phyloP scores from a whole-genome alignment of 169 alveolate species.

The Theileria luwenshuni region DNA sequence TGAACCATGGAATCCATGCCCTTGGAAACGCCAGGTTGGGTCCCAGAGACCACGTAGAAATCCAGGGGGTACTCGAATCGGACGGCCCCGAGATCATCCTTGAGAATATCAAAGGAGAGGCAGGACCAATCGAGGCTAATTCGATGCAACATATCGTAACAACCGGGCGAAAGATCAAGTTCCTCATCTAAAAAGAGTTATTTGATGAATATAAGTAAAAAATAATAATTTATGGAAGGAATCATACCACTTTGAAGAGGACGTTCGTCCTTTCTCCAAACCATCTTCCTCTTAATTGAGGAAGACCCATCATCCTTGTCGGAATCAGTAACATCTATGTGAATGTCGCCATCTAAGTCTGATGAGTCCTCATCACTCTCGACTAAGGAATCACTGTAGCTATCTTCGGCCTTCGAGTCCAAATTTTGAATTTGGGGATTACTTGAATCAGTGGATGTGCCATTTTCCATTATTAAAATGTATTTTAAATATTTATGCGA shows the following conservation, averaged over 20 bases:
- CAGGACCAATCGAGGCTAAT: slow-evolving; percentile 75
- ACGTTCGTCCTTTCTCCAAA: slow-evolving; percentile 63
- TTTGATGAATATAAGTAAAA: background rate
- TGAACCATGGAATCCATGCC: slow-evolving; percentile 54
- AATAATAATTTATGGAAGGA: background rate
- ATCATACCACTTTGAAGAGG: slow-evolving; percentile 60
- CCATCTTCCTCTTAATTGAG: background rate
- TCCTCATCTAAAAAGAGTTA: slow-evolving; percentile 47
- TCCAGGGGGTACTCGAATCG: slow-evolving; percentile 52
- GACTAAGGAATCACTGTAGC: background rate
- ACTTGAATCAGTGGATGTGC: too few relatives aligned
- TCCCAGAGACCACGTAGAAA: slow-evolving; percentile 66
- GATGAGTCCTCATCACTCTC: slow-evolving; percentile 15
- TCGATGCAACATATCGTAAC: slow-evolving; percentile 66
- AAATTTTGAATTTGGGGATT: background rate
- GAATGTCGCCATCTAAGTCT: slow-evolving; percentile 14
- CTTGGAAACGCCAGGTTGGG: slow-evolving; percentile 52
- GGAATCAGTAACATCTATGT: too few relatives aligned
- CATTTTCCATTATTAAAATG: too few relatives aligned
- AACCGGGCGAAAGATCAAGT: slow-evolving; percentile 63
- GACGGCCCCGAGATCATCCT: slow-evolving; percentile 51
- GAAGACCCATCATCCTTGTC: slow-evolving; percentile 1
- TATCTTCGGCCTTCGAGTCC: slow-evolving; percentile 1
- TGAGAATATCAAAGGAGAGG: slow-evolving; percentile 74
- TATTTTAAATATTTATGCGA: too few relatives aligned